Evolutionary conservation across 305 asterid species (phyloP), one percentile per base, ranked within the genome.

Genomic region (Plantago lanceolata): DNA sequence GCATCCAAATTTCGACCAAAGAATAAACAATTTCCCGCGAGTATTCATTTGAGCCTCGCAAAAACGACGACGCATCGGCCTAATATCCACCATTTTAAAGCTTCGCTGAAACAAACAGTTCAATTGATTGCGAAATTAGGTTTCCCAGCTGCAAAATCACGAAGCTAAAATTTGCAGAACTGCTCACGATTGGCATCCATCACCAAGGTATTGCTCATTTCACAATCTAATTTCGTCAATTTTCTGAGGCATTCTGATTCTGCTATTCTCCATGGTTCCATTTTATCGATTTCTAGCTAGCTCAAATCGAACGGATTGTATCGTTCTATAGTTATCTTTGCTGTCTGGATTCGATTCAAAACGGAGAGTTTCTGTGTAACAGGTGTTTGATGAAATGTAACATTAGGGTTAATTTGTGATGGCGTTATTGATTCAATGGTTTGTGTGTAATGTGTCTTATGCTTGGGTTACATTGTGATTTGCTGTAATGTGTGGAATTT

Each of bases 161-260:
- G 60, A 26, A 15, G 11, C 15, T 55, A 24, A 0, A 37, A 24
- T 2, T 24, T 55, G 2, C 60, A 55, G 18, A 21, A 53, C 15
- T 53, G 15, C 33, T 21, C 35, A 11, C 45, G 19, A 56, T 15
- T 56, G 40, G 40, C 20, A 5, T 55, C 60, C 18, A 7, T 28
- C 11, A 12, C 18, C 60, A 55, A 56, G 24, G 61, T 56, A 56
- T 19, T 18, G 44, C 29, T 56, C 58, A 17, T 21, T 21, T 53
- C 37, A 5, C n/a, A 20, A 52, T 12, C 57, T 20, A 52, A 1
- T 14, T 54, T 19, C 15, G 24, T 19, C 57, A 19, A 20, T 51
- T 3, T 51, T 19, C 7, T 29, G 6, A 56, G 4, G 0, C 0
- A 24, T 28, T 28, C 35, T 16, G 18, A 24, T 55, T 54, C 11